Evolutionary conservation across 768 basidiomycete genomes (phyloP).

Genomic region (Leccinum ochraceum): DNA sequence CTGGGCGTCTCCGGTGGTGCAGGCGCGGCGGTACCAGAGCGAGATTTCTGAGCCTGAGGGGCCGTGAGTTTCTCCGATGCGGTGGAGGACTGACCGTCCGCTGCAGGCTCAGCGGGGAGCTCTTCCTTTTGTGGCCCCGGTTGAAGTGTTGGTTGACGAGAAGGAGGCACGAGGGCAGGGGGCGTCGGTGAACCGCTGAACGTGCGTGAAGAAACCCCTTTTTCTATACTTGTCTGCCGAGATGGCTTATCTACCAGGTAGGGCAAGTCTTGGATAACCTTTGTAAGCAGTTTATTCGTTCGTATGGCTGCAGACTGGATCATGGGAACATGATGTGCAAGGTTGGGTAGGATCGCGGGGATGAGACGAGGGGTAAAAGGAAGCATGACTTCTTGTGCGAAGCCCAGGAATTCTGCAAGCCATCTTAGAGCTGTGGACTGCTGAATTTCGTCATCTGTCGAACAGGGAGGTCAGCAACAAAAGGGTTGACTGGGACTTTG

Average conservation of each 20-base stretch:
- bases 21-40: constrained; percentile 24
- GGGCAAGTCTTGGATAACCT: constrained; percentile 85
- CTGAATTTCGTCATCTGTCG: constrained; percentile 83
- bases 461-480: constrained; percentile 1
- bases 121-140: constrained; percentile 46
- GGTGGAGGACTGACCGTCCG: constrained; percentile 33
- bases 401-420: constrained; percentile 87
- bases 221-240: constrained; percentile 28
- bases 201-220: constrained; percentile 32
- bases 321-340: constrained; percentile 87
- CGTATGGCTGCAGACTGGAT: constrained; percentile 86
- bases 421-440: constrained; percentile 93
- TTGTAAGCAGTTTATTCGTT: constrained; percentile 82
- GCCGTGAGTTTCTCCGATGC: constrained; percentile 41
- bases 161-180: constrained; percentile 40
- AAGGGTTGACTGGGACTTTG: constrained; percentile 5
- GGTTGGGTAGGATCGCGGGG: constrained; percentile 89
- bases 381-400: constrained; percentile 90
- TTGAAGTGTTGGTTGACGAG: constrained; percentile 53
- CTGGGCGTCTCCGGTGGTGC: too few relatives aligned
- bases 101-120: constrained; percentile 45
- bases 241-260: constrained; percentile 55
- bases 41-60: constrained; percentile 35
- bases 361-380: constrained; percentile 93
- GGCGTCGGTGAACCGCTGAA: constrained; percentile 60